phyloP scores from a whole-genome alignment of 768 basidiomycete genomes.

The Suillus subluteus region DNA sequence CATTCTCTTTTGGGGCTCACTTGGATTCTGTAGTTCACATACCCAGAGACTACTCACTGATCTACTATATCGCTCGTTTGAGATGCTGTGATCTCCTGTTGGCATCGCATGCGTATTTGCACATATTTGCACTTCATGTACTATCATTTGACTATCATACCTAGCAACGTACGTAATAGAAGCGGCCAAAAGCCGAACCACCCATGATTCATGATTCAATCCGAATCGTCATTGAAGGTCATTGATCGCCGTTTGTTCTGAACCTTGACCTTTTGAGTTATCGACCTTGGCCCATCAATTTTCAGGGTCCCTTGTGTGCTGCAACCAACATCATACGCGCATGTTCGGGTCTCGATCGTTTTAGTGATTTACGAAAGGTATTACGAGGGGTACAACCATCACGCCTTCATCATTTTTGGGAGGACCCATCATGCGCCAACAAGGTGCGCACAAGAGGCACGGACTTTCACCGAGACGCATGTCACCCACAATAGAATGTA shows the following conservation, averaged over 20 bases:
- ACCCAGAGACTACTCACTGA: neutral
- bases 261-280: neutral
- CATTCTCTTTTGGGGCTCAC: constrained; percentile 15
- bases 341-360: constrained; percentile 5
- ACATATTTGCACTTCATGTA: constrained; percentile 6
- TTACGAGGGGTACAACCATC: constrained; percentile 52
- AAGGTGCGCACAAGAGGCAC: constrained; percentile 70
- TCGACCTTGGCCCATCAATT: neutral
- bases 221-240: too few species aligned
- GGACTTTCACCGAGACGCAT: constrained; percentile 78
- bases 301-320: neutral
- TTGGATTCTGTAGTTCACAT: constrained; percentile 2
- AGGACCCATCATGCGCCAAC: constrained; percentile 73
- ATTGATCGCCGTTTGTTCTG: neutral
- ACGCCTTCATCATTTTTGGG: constrained; percentile 44
- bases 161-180: constrained; percentile 8
- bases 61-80: neutral
- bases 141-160: constrained; percentile 3
- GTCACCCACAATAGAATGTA: constrained; percentile 70
- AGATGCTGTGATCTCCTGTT: neutral
- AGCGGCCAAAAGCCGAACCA: neutral
- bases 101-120: constrained; percentile 3
- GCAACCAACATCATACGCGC: neutral
- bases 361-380: constrained; percentile 37
- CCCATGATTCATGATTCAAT: neutral